These are phyloP conservation scores for Zygoascus bituminiphila DNA, from an alignment of 805 yeast species.

Conservation along the genomic window DNA sequence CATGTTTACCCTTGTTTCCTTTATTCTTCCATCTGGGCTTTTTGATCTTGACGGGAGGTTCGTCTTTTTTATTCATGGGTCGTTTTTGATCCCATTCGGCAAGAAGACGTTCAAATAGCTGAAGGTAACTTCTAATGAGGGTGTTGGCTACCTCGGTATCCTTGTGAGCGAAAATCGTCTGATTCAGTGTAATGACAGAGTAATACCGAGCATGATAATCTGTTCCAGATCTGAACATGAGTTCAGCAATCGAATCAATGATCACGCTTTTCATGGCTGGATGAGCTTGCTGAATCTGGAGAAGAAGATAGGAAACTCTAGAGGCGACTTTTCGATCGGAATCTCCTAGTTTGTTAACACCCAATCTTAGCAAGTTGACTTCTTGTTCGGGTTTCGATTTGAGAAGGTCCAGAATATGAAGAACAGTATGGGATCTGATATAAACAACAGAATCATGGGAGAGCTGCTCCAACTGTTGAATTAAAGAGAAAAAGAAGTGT, in stretches of 20 bases:
- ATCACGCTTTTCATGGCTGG: constrained; percentile 91
- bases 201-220: constrained; percentile 88
- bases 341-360: constrained; percentile 93
- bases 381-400: constrained; percentile 94
- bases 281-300: constrained; percentile 79
- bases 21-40: constrained; percentile 61
- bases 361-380: constrained; percentile 76
- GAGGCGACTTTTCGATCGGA: constrained; percentile 84
- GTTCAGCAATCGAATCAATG: constrained; percentile 71
- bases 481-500: constrained; percentile 60
- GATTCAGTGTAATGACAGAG: constrained; percentile 80
- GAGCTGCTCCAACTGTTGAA: constrained; percentile 66
- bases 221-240: constrained; percentile 57
- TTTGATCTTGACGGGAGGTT: constrained; percentile 39
- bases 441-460: constrained; percentile 89
- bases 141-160: constrained; percentile 79
- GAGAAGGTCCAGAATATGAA: constrained; percentile 71
- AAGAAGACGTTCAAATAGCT: constrained; percentile 75
- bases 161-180: constrained; percentile 73
- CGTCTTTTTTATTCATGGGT: constrained; percentile 22
- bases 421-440: constrained; percentile 69
- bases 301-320: constrained; percentile 70
- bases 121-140: constrained; percentile 75
- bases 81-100: constrained; percentile 52
- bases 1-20: constrained; percentile 71